Percentiles rank a stretch among this genome's conserved stretches.
phyloP scores from a whole-genome alignment of 495 filamentous ascomycete genomes.

The Poronia punctata region DNA sequence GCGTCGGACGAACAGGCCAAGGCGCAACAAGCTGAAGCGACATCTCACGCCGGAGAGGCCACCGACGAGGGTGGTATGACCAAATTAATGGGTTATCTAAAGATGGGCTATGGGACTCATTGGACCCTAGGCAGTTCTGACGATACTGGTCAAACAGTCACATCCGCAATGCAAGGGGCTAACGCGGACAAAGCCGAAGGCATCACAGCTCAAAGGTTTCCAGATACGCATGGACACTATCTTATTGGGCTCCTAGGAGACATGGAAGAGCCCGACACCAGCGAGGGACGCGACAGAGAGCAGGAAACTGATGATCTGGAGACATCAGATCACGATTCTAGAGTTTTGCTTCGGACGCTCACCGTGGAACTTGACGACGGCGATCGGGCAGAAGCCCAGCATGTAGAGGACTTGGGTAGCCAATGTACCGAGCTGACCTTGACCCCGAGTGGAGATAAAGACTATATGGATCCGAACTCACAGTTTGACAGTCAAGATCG shows the following conservation, averaged over 20 bases:
- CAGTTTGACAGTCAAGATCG: constrained; percentile 40
- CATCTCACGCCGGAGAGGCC: constrained; percentile 6
- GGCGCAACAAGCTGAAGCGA: constrained; percentile 1
- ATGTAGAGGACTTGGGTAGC: constrained; percentile 38
- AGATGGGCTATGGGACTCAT: constrained; percentile 50
- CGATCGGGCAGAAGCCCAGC: constrained; percentile 28
- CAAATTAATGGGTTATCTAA: constrained; percentile 44
- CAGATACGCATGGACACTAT: constrained; percentile 48
- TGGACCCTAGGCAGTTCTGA: constrained; percentile 38
- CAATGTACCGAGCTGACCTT: constrained; percentile 25
- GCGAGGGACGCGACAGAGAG: constrained; percentile 14
- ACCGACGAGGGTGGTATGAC: constrained; percentile 28
- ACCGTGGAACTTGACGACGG: constrained; percentile 42
- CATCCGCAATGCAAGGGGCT: constrained; percentile 1
- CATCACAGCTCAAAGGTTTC: constrained; percentile 2
- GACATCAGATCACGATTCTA: constrained; percentile 29
- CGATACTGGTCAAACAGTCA: neutral
- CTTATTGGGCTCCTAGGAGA: constrained; percentile 65
- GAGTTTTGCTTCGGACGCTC: constrained; percentile 40
- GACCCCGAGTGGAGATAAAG: constrained; percentile 9
- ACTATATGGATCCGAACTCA: constrained; percentile 11
- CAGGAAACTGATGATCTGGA: constrained; percentile 20
- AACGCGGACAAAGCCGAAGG: neutral
- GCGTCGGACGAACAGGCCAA: neutral
- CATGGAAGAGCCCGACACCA: constrained; percentile 36